A percentile compares a stretch with the other conserved stretches of the same genome.
These are phyloP conservation scores for Backusella morwellensis DNA, from an alignment of 192 early-diverging fungal species.

Conservation along the genomic window DNA sequence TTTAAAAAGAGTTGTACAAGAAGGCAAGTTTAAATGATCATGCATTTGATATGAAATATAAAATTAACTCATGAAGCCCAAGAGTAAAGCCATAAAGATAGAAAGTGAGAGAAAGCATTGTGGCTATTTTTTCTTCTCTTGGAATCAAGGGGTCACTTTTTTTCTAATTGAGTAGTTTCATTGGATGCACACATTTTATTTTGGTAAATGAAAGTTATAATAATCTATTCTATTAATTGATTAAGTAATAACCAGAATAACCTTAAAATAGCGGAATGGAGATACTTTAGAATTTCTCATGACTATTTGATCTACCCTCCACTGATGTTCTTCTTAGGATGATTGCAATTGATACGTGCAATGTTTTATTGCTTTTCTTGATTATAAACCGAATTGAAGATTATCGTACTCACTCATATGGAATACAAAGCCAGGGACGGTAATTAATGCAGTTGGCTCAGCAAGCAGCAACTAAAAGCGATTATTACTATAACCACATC, in stretches of 20 bases:
- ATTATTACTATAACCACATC: too few relatives aligned
- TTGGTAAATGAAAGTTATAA: not conserved
- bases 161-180: not conserved
- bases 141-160: not conserved
- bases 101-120: not conserved
- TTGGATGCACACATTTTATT: not conserved
- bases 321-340: not conserved
- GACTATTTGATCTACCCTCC: not conserved
- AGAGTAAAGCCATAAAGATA: not conserved
- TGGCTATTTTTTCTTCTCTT: not conserved
- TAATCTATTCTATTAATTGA: not conserved
- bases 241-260: not conserved
- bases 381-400: not conserved
- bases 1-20: slow-evolving; percentile 2
- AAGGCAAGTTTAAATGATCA: not conserved
- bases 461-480: too few relatives aligned
- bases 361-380: not conserved
- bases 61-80: not conserved
- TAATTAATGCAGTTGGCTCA: too few relatives aligned
- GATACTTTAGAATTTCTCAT: not conserved
- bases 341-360: not conserved
- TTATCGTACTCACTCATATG: too few relatives aligned
- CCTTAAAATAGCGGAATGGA: not conserved
- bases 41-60: not conserved
- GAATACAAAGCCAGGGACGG: too few relatives aligned